Percentiles rank a stretch among this genome's conserved stretches.
Evolutionary conservation across 345 rosid genomes (phyloP).

Genomic region (Camelina sativa): DNA sequence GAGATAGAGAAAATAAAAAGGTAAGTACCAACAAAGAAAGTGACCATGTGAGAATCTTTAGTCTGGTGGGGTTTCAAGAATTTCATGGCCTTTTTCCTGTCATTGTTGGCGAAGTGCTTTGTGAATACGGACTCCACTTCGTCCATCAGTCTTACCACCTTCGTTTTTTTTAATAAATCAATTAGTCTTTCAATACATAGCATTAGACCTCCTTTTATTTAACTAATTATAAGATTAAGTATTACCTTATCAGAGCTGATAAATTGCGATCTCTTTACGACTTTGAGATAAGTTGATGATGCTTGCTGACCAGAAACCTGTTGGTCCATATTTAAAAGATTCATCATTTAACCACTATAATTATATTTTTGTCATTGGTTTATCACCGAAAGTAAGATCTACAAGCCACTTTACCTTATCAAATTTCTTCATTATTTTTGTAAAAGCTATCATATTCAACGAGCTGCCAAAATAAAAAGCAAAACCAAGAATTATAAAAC

Average conservation of each 20-base stretch:
- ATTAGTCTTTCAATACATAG: not conserved
- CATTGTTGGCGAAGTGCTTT: slow-evolving; percentile 92
- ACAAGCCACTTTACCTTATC: slow-evolving; percentile 69
- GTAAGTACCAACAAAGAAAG: slow-evolving; percentile 87
- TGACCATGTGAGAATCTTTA: slow-evolving; percentile 92
- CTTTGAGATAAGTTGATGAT: slow-evolving; percentile 77
- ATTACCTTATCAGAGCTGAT: slow-evolving; percentile 96
- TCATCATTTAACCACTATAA: slow-evolving; percentile 36
- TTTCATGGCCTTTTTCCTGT: slow-evolving; percentile 97
- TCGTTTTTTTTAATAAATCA: slow-evolving; percentile 5
- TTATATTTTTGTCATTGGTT: not conserved
- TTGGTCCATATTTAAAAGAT: slow-evolving; percentile 15
- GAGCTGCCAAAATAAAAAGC: slow-evolving; percentile 59
- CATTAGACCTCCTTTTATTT: not conserved
- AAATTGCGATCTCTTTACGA: slow-evolving; percentile 88
- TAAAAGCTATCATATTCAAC: slow-evolving; percentile 82
- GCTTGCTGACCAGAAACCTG: slow-evolving; percentile 87
- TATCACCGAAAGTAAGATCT: not conserved
- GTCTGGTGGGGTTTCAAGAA: slow-evolving; percentile 86
- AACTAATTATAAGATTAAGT: not conserved
- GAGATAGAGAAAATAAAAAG: slow-evolving; percentile 8
- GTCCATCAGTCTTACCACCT: slow-evolving; percentile 93
- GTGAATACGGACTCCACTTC: slow-evolving; percentile 99
- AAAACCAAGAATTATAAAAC: slow-evolving; percentile 27
- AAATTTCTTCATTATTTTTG: slow-evolving; percentile 91